Evolutionary conservation across 495 filamentous ascomycete genomes (phyloP), one percentile per base, ranked within the genome.

Genomic region (Penicillium paxilli): DNA sequence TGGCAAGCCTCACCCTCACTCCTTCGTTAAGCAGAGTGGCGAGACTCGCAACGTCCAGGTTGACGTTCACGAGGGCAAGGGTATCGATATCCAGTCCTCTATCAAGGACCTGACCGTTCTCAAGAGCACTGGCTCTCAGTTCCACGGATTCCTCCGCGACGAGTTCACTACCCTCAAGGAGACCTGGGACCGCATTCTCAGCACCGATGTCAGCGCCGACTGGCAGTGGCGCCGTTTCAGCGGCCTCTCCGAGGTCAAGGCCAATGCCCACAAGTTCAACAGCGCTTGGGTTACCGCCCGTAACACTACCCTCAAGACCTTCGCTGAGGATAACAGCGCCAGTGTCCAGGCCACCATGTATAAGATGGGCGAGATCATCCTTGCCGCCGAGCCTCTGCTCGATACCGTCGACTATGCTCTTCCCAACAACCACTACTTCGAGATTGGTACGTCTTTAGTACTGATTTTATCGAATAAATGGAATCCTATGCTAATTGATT

Each of bases 381-480:
- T 98, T 58, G 89, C 79, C 16, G 83, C 76, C 22, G 91, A 81
- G 49, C 84, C 90, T 24, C 75, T 85, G 68, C 80, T 91, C 9
- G 84, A 89, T 37, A 75, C 81, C 11, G 89, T 92, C 32, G 83
- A 87, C 59, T 98, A 96, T 65, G 81, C 85, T 11, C 77, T 98
- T 66, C 94, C 94, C 19, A 98, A 98, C 75, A 97, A 96, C 77
- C 94, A 98, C 71, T 98, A 96, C 75, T 98, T 97, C 66, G 94
- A 97, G 71, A 87, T 97, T 75, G 88, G 92, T 96, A 79, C 37
- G 70, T 68, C 51, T 24, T 19, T 4, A 47, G 16, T 40, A 9
- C n/a, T n/a, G n/a, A 32, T 0, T 4, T 32, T 35, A 33, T 12
- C 22, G 9, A 23, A 16, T 23, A 23, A 8, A 1, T 5, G 17